Percentiles rank a stretch among this genome's conserved stretches.
These are phyloP conservation scores for Henckelia pumila DNA, from an alignment of 257 asterid species.

Conservation along the genomic window DNA sequence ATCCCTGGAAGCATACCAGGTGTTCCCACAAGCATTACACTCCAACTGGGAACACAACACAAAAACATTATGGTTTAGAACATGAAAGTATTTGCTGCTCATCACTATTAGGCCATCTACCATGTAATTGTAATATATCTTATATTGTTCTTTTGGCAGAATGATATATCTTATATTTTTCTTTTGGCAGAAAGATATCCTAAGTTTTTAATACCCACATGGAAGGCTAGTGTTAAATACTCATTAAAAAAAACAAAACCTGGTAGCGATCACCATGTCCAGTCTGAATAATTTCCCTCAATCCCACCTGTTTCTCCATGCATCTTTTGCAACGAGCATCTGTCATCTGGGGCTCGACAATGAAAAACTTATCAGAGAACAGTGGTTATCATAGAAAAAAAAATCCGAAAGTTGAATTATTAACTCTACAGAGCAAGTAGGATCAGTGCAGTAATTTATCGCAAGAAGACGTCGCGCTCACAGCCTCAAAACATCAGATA, in stretches of 20 bases:
- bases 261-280: constrained; percentile 77
- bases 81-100: not conserved
- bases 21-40: constrained; percentile 70
- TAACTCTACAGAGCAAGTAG: not conserved
- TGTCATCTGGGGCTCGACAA: constrained; percentile 58
- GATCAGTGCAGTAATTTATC: not conserved
- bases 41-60: constrained; percentile 52
- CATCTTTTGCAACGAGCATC: constrained; percentile 85
- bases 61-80: not conserved
- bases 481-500: constrained; percentile 16
- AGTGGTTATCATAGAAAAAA: not conserved
- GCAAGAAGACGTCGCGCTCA: constrained; percentile 14
- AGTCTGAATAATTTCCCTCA: constrained; percentile 65
- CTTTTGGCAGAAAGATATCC: too few relatives aligned
- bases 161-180: too few relatives aligned
- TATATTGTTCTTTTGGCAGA: too few relatives aligned
- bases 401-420: not conserved
- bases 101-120: too few relatives aligned
- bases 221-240: not conserved
- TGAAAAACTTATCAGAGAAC: not conserved
- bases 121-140: too few relatives aligned
- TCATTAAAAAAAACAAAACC: constrained; percentile 32
- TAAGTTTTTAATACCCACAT: not conserved
- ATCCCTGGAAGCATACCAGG: constrained; percentile 81
- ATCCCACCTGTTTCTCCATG: constrained; percentile 60